phyloP scores from a whole-genome alignment of 148 eudicot genomes.

The Nepenthes mirabilis region DNA sequence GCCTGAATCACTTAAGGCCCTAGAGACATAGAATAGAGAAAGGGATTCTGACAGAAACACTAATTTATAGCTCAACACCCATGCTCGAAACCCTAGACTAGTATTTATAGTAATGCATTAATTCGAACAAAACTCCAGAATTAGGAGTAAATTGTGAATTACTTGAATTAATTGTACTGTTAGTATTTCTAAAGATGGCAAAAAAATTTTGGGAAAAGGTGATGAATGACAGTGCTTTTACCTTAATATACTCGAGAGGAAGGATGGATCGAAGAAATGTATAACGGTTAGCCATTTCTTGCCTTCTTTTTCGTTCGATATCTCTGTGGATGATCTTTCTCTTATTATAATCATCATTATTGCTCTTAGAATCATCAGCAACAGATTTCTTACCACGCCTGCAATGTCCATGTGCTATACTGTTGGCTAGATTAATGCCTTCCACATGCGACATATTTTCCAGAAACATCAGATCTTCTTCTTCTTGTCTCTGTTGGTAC shows the following conservation, averaged over 20 bases:
- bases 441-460: background rate
- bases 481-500: background rate
- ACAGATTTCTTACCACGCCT: background rate
- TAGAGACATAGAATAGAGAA: too few relatives aligned
- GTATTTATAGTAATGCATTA: too few relatives aligned
- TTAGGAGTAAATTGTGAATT: background rate
- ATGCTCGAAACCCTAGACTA: too few relatives aligned
- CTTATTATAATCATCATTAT: background rate
- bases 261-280: slow-evolving; percentile 52
- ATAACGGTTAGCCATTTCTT: slow-evolving; percentile 57
- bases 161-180: background rate
- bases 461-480: background rate
- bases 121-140: background rate
- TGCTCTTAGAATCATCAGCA: background rate
- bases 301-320: slow-evolving; percentile 59
- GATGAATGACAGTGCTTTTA: slow-evolving; percentile 1
- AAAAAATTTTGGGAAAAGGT: background rate
- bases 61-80: too few relatives aligned
- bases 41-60: too few relatives aligned
- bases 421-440: background rate
- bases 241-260: slow-evolving; percentile 60
- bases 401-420: background rate
- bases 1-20: too few relatives aligned
- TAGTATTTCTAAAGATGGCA: background rate
- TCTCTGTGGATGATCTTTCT: slow-evolving; percentile 40